Evolutionary conservation across 1,284 basidiomycete genomes (phyloP).

Genomic region (Heterobasidion parviporum): DNA sequence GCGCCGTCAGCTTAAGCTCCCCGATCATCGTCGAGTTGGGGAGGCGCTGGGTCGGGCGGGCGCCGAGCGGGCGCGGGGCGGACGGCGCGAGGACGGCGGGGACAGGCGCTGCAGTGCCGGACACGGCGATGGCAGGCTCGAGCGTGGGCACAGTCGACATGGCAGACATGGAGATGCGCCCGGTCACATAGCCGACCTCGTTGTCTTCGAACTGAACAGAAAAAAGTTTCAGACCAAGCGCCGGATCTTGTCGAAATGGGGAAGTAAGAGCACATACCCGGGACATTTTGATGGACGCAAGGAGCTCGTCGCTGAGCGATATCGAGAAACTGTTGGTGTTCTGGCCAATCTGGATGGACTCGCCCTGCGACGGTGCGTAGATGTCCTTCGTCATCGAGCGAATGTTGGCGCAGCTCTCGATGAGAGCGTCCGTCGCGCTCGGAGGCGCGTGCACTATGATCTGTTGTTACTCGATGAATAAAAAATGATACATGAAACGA

Average conservation of each 20-base stretch:
- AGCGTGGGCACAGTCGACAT: constrained; percentile 71
- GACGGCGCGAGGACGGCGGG: constrained; percentile 17
- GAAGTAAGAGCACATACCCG: constrained; percentile 43
- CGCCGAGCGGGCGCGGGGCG: constrained; percentile 44
- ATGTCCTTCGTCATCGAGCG: constrained; percentile 89
- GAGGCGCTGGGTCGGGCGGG: constrained; percentile 48
- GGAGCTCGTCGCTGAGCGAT: constrained; percentile 83
- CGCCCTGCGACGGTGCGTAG: constrained; percentile 66
- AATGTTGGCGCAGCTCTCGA: constrained; percentile 75
- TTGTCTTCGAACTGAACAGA: constrained; percentile 85
- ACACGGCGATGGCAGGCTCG: constrained; percentile 34
- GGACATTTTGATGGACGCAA: constrained; percentile 80
- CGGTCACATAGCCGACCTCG: constrained; percentile 88
- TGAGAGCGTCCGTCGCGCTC: constrained; percentile 61
- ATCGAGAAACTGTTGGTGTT: constrained; percentile 94
- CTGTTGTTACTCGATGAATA: constrained; percentile 30
- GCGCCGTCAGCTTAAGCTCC: constrained; percentile 81
- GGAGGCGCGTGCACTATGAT: constrained; percentile 79
- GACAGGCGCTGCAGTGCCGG: constrained; percentile 8
- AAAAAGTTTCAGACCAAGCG: constrained; percentile 4
- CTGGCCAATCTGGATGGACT: constrained; percentile 86
- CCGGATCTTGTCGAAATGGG: constrained; percentile 4
- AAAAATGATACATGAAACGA: background rate
- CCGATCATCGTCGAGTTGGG: constrained; percentile 93
- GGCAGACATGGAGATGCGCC: constrained; percentile 73